Percentiles rank a stretch among this genome's conserved stretches.
Conservation (phyloP, 1,139 yeast species). For the Candida tetrigidarum region DNA sequence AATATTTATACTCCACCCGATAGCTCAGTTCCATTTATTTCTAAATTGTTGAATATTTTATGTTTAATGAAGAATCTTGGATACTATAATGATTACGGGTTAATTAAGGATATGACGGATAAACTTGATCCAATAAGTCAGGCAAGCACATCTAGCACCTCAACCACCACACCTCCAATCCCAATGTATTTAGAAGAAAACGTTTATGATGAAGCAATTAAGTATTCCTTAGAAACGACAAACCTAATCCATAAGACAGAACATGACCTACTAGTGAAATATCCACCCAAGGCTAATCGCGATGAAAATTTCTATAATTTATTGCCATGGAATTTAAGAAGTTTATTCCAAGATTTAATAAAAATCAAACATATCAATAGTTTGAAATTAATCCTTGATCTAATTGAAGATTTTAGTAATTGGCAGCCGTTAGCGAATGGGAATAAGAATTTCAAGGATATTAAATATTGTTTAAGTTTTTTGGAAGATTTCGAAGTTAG, state of each 20-base stretch:
- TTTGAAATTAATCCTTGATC: constrained; percentile 28
- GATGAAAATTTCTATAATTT: constrained; percentile 19
- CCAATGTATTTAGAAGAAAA: constrained; percentile 30
- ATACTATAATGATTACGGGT: constrained; percentile 31
- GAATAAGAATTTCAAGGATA: constrained; percentile 40
- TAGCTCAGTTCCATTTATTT: constrained; percentile 18
- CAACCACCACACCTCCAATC: not conserved
- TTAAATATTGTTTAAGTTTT: constrained; percentile 43
- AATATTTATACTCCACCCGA: constrained; percentile 24
- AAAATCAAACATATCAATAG: constrained; percentile 43
- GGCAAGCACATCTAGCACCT: too few species aligned
- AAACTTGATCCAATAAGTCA: constrained; percentile 15
- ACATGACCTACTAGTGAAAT: constrained; percentile 16
- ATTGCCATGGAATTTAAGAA: constrained; percentile 47
- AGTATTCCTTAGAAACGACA: constrained; percentile 44
- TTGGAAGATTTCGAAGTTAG: constrained; percentile 36
- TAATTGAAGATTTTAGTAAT: constrained; percentile 33
- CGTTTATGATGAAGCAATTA: constrained; percentile 35
- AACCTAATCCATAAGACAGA: constrained; percentile 22
- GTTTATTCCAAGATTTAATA: constrained; percentile 39
- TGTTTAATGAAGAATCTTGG: constrained; percentile 45
- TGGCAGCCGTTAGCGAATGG: constrained; percentile 42
- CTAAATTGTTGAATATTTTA: constrained; percentile 35
- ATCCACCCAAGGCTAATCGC: not conserved
- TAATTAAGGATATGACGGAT: constrained; percentile 37